Evolutionary conservation across 129 eudicot species (phyloP).

Genomic region (Solidago caesia): DNA sequence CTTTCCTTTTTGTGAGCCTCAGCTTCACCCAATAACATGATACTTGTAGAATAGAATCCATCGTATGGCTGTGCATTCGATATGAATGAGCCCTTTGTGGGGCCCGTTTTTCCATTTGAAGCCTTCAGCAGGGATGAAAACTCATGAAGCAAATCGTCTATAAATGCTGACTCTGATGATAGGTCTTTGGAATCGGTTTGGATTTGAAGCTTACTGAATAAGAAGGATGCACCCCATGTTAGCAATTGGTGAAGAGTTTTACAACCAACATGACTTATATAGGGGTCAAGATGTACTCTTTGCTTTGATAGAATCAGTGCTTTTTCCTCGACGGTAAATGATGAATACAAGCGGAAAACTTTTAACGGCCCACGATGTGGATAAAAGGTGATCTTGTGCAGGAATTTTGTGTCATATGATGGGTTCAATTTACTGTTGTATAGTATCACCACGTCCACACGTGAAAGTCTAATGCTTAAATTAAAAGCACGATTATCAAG

Average conservation of each 20-base stretch:
- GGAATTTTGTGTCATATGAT: slow-evolving; percentile 44
- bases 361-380: slow-evolving; percentile 44
- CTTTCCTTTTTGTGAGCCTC: slow-evolving; percentile 29
- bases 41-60: slow-evolving; percentile 35
- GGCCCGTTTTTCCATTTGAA: background rate
- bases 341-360: slow-evolving; percentile 61
- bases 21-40: slow-evolving; percentile 48
- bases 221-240: slow-evolving; percentile 59
- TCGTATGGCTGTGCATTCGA: slow-evolving; percentile 31
- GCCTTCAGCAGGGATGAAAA: slow-evolving; percentile 33
- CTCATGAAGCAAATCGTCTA: slow-evolving; percentile 45
- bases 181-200: background rate
- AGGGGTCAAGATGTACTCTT: slow-evolving; percentile 34
- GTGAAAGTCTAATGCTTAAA: slow-evolving; percentile 39
- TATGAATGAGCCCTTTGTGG: slow-evolving; percentile 31
- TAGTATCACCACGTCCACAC: slow-evolving; percentile 51
- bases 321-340: slow-evolving; percentile 69
- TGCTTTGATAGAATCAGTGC: slow-evolving; percentile 51
- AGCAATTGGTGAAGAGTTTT: slow-evolving; percentile 45
- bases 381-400: slow-evolving; percentile 47
- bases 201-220: slow-evolving; percentile 41
- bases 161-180: slow-evolving; percentile 28
- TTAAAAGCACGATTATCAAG: slow-evolving; percentile 55
- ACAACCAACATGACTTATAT: slow-evolving; percentile 7
- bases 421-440: slow-evolving; percentile 80